Base-by-base conservation (phyloP, 2,329 filamentous ascomycete genomes). In the Emergomyces pasteurianus region DNA sequence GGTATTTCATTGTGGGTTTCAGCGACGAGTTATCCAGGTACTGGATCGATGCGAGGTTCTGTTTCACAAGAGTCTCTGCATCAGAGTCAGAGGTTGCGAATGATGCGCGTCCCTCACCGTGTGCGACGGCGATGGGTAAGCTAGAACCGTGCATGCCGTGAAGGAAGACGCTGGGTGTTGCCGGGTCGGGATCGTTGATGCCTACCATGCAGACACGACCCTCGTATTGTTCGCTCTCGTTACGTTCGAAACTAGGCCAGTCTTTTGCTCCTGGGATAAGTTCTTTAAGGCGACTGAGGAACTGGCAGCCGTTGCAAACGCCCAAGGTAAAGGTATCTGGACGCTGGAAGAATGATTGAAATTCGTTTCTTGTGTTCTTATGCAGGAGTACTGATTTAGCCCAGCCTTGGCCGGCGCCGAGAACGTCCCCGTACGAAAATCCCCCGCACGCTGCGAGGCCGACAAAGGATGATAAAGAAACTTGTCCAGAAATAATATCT, bases 261-360 rank as follows among this genome's bases (percentile, higher is more conserved):
- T 83, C 78, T 58, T 79, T 74, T 0, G 91, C 85, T n/a, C 91
- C 92, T 0, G 91, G 92, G 64, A 96, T 95, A 59, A 96, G 79
- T 62, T 87, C 85, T 70, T 90, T 90, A 47, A 95, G 79, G 58
- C 90, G 85, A 6, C 88, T 88, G 47, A 97, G 79, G 84, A 97
- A 95, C 75, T 99, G 94, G 72, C 94, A 97, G 58, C 94, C 94
- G 73, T 99, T 99, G 82, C 94, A 97, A 40, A 97, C 90, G 67
- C 94, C 94, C 0, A 99, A 82, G 0, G 90, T 81, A 74, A 99
- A 97, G 0, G 94, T 97, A 71, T 96, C 90, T 4, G 86, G 83
- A 36, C 94, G 85, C 66, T 86, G 82, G 78, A 97, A 97, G 82
- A 96, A 97, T 56, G 79, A 75, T 68, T 87, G 79, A 77, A 97